A percentile compares a stretch with the other conserved stretches of the same genome.
Evolutionary conservation across 2,329 filamentous ascomycete species (phyloP).

Genomic region (Scleromitrula shiraiana): DNA sequence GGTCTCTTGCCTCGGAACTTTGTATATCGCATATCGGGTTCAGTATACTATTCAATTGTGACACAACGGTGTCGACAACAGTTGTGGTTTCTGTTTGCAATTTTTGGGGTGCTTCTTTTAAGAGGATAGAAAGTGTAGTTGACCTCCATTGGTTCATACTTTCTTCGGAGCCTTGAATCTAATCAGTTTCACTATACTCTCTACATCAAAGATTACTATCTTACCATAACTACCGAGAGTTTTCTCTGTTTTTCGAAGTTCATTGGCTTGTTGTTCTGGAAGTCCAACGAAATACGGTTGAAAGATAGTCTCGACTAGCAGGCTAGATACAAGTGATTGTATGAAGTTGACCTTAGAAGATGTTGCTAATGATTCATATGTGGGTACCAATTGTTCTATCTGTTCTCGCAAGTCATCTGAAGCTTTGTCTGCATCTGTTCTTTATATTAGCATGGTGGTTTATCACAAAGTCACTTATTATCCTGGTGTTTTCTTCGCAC

Average conservation of each 20-base stretch:
- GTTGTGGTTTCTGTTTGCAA: constrained; percentile 39
- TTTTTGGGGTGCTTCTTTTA: constrained; percentile 41
- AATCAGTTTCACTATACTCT: background rate
- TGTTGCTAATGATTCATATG: constrained; percentile 46
- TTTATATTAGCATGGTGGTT: background rate
- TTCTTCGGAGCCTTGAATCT: constrained; percentile 37
- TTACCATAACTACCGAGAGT: constrained; percentile 22
- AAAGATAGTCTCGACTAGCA: constrained; percentile 56
- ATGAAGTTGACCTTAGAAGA: constrained; percentile 53
- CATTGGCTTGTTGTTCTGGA: constrained; percentile 42
- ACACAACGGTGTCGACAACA: constrained; percentile 37
- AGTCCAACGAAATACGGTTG: constrained; percentile 56
- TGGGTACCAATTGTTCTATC: constrained; percentile 44
- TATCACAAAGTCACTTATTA: no score
- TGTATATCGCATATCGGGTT: constrained; percentile 35
- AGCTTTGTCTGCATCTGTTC: constrained; percentile 37
- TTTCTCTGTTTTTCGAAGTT: constrained; percentile 34
- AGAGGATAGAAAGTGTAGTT: constrained; percentile 51
- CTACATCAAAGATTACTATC: background rate
- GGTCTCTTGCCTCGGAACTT: constrained; percentile 37
- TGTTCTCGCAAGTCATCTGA: constrained; percentile 36
- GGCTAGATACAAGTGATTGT: constrained; percentile 51
- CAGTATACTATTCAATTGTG: constrained; percentile 42
- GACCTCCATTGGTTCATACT: constrained; percentile 60
- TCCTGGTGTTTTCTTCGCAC: no score